A percentile compares a stretch with the other conserved stretches of the same genome.
Conservation (phyloP, 305 asterid genomes). For the Caryopteris hybrid region DNA sequence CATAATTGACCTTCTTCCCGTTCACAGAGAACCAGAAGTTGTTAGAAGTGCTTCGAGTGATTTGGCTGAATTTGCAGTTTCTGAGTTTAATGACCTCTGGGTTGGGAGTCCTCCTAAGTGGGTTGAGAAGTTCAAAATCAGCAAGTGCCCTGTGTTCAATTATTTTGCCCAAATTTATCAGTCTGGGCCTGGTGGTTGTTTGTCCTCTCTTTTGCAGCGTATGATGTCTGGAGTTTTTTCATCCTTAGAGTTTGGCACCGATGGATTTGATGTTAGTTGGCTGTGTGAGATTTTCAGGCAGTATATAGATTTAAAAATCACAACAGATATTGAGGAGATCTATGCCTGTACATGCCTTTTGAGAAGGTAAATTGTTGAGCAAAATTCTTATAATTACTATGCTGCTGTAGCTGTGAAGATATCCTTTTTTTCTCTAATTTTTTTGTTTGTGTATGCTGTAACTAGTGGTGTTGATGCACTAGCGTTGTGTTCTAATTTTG, state of each 20-base stretch:
- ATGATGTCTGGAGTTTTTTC: conserved; percentile 33
- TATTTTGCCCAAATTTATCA: conserved; percentile 42
- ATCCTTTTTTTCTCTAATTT: no score
- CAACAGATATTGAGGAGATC: conserved; percentile 84
- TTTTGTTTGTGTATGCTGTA: conserved; percentile 2
- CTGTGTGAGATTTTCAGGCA: conserved; percentile 74
- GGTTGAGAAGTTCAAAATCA: conserved; percentile 61
- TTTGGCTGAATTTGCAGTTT: conserved; percentile 18
- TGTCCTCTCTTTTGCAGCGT: conserved; percentile 63
- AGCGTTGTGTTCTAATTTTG: no score
- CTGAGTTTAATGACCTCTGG: conserved; percentile 54
- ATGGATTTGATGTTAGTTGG: conserved; percentile 41
- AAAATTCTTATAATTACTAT: background rate
- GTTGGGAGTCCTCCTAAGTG: conserved; percentile 78
- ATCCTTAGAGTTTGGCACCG: conserved; percentile 23
- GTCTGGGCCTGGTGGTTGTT: conserved; percentile 39
- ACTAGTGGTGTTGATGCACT: background rate
- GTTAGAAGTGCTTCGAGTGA: conserved; percentile 33
- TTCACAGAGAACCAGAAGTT: conserved; percentile 47
- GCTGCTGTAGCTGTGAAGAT: no score
- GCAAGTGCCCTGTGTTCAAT: conserved; percentile 41
- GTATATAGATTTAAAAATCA: conserved; percentile 57
- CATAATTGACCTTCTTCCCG: conserved; percentile 71
- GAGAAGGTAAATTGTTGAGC: conserved; percentile 45
- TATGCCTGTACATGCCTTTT: conserved; percentile 60